These are phyloP conservation scores for Danielozyma ontarioensis DNA, from an alignment of 805 yeast species.

Conservation along the genomic window DNA sequence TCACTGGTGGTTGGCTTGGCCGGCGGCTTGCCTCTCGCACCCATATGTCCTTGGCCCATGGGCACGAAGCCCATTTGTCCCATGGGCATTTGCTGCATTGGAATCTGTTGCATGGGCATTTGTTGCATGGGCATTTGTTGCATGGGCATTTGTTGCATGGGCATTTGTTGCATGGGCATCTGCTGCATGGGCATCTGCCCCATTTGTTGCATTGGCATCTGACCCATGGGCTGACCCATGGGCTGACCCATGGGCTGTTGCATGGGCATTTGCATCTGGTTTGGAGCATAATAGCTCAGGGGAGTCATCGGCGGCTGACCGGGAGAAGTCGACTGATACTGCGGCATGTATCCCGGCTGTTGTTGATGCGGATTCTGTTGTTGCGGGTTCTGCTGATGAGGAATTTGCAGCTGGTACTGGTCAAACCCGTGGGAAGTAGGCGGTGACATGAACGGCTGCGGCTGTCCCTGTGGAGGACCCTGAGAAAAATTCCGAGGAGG, in stretches of 20 bases:
- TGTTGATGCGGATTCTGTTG: constrained; percentile 1
- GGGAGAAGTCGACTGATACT: no score
- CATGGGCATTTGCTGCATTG: not conserved
- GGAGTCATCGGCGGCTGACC: no score
- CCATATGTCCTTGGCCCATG: not conserved
- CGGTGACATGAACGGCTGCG: not conserved
- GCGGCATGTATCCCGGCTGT: constrained; percentile 1
- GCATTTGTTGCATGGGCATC: not conserved
- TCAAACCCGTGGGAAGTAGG: no score
- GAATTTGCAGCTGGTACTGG: constrained; percentile 1
- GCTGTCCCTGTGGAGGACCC: not conserved
- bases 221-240: not conserved
- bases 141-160: not conserved
- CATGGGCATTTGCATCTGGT: no score
- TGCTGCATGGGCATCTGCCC: not conserved
- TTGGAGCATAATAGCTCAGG: no score
- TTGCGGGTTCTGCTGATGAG: not conserved
- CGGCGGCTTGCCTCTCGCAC: no score
- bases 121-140: not conserved
- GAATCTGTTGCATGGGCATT: not conserved
- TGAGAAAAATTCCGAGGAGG: no score
- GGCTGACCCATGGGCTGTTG: no score
- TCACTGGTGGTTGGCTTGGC: constrained; percentile 33
- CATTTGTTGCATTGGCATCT: not conserved
- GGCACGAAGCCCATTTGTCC: not conserved